Evolutionary conservation across 352 stramenopile genomes (phyloP).

Genomic region (Phytophthora vignae): DNA sequence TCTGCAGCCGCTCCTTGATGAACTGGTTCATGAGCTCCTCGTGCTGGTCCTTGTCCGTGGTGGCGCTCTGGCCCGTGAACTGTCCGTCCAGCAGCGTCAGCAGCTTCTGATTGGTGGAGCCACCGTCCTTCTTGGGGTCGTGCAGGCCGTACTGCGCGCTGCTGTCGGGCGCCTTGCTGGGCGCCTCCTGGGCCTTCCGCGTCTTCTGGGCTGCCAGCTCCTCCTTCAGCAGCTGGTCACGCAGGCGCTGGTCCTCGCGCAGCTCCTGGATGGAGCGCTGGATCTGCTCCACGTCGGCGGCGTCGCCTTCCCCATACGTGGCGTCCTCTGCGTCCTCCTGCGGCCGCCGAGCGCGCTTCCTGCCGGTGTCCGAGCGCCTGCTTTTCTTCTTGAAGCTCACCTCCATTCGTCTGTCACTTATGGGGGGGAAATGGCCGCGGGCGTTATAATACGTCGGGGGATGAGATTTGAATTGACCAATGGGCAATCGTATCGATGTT

Average conservation of each 20-base stretch:
- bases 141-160: constrained; percentile 67
- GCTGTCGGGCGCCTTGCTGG: constrained; percentile 16
- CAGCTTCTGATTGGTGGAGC: constrained; percentile 68
- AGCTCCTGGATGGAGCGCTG: constrained; percentile 72
- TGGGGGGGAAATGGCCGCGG: not conserved
- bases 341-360: constrained; percentile 52
- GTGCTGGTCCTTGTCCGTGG: constrained; percentile 73
- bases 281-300: constrained; percentile 38
- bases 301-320: constrained; percentile 2
- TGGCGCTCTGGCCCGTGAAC: constrained; percentile 78
- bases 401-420: constrained; percentile 31
- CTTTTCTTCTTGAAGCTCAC: constrained; percentile 73
- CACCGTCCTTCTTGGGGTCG: constrained; percentile 78
- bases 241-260: constrained; percentile 73
- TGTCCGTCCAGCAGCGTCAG: constrained; percentile 78
- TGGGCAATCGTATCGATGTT: not conserved
- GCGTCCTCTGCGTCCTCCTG: constrained; percentile 30
- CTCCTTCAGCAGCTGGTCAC: constrained; percentile 49
- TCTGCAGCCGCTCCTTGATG: constrained; percentile 79
- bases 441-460: not conserved
- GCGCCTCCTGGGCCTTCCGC: constrained; percentile 18
- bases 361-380: constrained; percentile 32
- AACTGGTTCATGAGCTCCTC: constrained; percentile 88
- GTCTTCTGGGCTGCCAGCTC: constrained; percentile 37
- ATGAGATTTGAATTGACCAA: not conserved